Percentiles rank a stretch among this genome's conserved stretches.
Conservation (phyloP, 2,329 filamentous ascomycete species). For the Trichoderma polysporum region DNA sequence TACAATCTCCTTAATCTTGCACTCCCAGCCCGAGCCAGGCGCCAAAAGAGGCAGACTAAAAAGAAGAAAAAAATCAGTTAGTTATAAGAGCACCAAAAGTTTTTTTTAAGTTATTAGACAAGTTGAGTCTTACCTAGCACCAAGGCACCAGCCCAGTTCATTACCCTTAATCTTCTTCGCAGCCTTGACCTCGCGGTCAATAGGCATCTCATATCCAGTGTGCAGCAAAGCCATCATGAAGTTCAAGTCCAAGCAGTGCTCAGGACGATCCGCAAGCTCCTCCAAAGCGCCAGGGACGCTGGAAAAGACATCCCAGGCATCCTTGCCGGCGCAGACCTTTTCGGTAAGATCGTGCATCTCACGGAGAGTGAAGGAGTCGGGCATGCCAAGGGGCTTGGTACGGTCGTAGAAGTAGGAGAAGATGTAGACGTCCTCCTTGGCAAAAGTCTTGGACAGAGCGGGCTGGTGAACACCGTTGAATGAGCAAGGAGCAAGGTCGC, state of each 20-base stretch:
- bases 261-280: slow-evolving; percentile 78
- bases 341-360: slow-evolving; percentile 85
- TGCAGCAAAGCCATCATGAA: slow-evolving; percentile 94
- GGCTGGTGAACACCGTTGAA: slow-evolving; percentile 98
- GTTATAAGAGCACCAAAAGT: background rate
- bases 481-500: slow-evolving; percentile 85
- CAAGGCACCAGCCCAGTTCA: slow-evolving; percentile 96
- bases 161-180: slow-evolving; percentile 98
- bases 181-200: slow-evolving; percentile 93
- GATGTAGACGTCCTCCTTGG: slow-evolving; percentile 88
- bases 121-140: slow-evolving; percentile 72
- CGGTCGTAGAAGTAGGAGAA: slow-evolving; percentile 99
- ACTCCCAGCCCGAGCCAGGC: slow-evolving; percentile 83
- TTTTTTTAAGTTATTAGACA: background rate
- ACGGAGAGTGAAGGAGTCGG: slow-evolving; percentile 89
- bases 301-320: slow-evolving; percentile 77
- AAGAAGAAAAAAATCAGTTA: background rate
- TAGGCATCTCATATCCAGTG: slow-evolving; percentile 96
- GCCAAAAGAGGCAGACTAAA: slow-evolving; percentile 77
- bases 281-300: slow-evolving; percentile 73
- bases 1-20: slow-evolving; percentile 75
- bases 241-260: slow-evolving; percentile 92
- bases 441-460: slow-evolving; percentile 85
- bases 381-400: slow-evolving; percentile 91
- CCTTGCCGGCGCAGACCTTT: slow-evolving; percentile 78